Base-by-base conservation (phyloP, 1,284 basidiomycete species). In the Ceratobasidium papillatum region DNA sequence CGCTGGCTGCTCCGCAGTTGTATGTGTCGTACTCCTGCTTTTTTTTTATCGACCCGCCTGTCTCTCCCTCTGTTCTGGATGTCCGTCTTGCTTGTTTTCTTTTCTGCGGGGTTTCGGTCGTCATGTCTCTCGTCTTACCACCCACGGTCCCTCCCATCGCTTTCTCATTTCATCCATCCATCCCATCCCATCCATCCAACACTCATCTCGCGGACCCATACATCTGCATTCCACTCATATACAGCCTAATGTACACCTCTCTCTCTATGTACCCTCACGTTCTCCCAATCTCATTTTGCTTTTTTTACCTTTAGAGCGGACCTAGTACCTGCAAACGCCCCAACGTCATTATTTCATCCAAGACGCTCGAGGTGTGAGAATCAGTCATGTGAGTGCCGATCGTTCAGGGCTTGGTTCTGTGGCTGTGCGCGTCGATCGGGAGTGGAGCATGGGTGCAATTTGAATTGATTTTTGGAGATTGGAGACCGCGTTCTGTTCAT, bases 21-120 rank as follows among this genome's bases (percentile, higher is more conserved):
- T 63, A 63, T 63, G 61, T 38, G 61, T 47, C 41, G 61, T 38
- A 63, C 61, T 63, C n/a, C 41, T 63, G 61, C 61, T 38, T 32
- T 47, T 47, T 63, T 63, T 43, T 34, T 34, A 45, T 38, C 43
- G 17, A 45, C 43, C 61, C 14, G 30, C 14, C 32, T 63, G 9
- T 63, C 59, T 59, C 59, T 62, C 59, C n/a, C 36, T 36, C 22
- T 38, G 25, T 38, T 38, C 27, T 30, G 32, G 56, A 47, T 47
- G 45, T 47, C 45, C 38, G 14, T 27, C 54, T 59, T 59, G 45
- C 51, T 30, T 54, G 51, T 9, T 54, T 19, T 54, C 5, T 30
- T 27, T 59, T 59, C 36, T 59, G n/a, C 56, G 56, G 61, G n/a
- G 61, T 45, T 38, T 63, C 19, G 61, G 61, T 63, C 12, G 41